These are phyloP conservation scores for Lagerstroemia speciosa DNA, from an alignment of 345 rosid species.

Conservation along the genomic window DNA sequence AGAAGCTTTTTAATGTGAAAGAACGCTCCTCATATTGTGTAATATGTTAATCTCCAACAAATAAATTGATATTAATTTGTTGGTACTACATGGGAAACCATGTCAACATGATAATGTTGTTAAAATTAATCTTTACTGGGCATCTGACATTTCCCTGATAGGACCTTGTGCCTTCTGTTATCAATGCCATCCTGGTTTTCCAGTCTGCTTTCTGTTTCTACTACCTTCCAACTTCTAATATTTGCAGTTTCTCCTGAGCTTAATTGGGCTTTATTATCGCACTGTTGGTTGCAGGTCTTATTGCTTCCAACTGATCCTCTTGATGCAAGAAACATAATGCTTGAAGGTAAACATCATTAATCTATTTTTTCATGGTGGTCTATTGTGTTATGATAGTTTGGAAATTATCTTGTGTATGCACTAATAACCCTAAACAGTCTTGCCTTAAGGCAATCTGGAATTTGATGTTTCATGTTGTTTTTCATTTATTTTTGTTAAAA, in stretches of 20 bases:
- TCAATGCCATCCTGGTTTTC: not conserved
- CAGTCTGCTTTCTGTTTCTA: not conserved
- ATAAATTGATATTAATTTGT: not conserved
- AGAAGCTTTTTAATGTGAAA: not conserved
- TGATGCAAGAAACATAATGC: slow-evolving; percentile 92
- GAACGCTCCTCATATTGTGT: not conserved
- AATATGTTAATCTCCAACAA: not conserved
- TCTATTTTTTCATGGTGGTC: not conserved
- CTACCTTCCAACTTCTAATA: not conserved
- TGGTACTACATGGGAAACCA: not conserved
- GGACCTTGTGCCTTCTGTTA: not conserved
- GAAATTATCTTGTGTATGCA: not conserved
- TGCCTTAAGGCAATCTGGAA: not conserved
- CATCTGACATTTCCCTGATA: not conserved
- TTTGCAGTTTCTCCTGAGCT: not conserved
- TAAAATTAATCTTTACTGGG: not conserved
- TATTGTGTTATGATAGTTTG: not conserved
- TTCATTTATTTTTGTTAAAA: not conserved
- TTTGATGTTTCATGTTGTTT: not conserved
- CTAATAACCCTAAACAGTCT: not conserved
- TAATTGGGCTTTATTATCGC: not conserved
- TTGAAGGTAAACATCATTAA: slow-evolving; percentile 58
- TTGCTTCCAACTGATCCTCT: slow-evolving; percentile 89
- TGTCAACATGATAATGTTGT: not conserved
- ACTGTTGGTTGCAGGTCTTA: slow-evolving; percentile 32